A percentile compares a stretch with the other conserved stretches of the same genome.
Evolutionary conservation across 257 asterid genomes (phyloP).

Genomic region (Scutellaria galericulata): DNA sequence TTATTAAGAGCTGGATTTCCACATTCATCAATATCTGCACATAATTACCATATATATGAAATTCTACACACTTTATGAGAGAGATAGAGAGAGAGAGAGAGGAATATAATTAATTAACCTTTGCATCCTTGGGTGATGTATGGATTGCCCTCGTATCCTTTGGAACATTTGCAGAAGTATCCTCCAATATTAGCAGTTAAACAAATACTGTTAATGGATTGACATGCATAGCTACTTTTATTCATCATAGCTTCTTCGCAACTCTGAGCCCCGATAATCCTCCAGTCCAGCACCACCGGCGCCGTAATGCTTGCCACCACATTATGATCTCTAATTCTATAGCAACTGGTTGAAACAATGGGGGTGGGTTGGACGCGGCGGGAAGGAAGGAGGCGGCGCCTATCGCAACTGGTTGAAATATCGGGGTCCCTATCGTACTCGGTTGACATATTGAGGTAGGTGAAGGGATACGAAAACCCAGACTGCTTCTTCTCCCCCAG

Average conservation of each 20-base stretch:
- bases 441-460: background rate
- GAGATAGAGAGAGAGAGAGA: too few species aligned
- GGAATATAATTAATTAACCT: slow-evolving; percentile 2
- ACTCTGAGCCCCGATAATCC: background rate
- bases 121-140: slow-evolving; percentile 28
- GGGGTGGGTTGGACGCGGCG: too few species aligned
- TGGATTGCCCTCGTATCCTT: slow-evolving; percentile 34
- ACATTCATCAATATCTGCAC: slow-evolving; percentile 32
- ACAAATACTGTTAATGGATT: background rate
- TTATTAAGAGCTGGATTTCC: background rate
- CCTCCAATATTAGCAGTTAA: background rate
- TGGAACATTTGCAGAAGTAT: slow-evolving; percentile 25
- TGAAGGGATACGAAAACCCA: background rate
- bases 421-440: too few species aligned
- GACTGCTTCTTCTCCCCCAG: slow-evolving; percentile 5
- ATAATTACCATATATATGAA: too few species aligned
- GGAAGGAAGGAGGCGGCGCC: too few species aligned
- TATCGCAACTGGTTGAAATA: too few species aligned
- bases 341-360: too few species aligned
- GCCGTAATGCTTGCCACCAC: background rate
- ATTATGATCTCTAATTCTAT: too few species aligned
- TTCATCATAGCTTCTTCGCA: background rate
- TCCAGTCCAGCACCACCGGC: slow-evolving; percentile 33
- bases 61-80: too few species aligned
- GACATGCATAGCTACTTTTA: slow-evolving; percentile 5